Evolutionary conservation across 2,329 filamentous ascomycete species (phyloP), one percentile per base, ranked within the genome.

Genomic region (Penicillium decumbens): DNA sequence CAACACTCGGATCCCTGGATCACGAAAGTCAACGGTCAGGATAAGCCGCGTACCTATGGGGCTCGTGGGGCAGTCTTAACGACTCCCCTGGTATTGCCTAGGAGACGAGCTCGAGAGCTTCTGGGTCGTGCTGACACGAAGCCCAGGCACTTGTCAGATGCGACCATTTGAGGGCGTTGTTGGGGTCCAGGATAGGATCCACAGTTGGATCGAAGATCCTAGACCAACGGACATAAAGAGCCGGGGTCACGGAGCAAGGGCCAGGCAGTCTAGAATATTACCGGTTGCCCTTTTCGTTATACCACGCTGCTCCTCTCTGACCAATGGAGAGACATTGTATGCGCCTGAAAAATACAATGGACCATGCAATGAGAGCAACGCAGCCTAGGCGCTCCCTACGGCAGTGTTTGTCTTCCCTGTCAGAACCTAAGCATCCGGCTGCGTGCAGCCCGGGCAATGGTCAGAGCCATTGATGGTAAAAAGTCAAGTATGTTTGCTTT

Each of bases 191-290:
- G 33, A 48, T 39, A 43, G 28, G 41, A 43, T 41, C 43, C 33
- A 47, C 46, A 23, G 29, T 35, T 42, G 39, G 45, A 50, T 54
- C 38, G 23, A 41, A 53, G 51, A 58, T 58, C 57, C 58, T 53
- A 52, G 58, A 54, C 30, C 50, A 55, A 53, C 56, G 41, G 50
- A 42, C 58, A 58, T 58, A 49, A 54, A 30, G 43, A 42, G 35
- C 49, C 43, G 44, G 50, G 50, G 44, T 56, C 24, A 42, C 43
- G 48, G 44, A 47, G 53, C 55, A 46, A 47, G 47, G 52, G 38
- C 24, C 43, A 23, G 43, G 30, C 24, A 45, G 43, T 47, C 53
- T 52, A 47, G 44, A 49, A 57, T 53, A 43, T 47, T 50, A 47
- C 45, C 47, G 27, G 25, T 20, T 35, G 43, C 33, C 30, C 15